Conservation (phyloP, 129 eudicot species). For the Sambucus nigra region DNA sequence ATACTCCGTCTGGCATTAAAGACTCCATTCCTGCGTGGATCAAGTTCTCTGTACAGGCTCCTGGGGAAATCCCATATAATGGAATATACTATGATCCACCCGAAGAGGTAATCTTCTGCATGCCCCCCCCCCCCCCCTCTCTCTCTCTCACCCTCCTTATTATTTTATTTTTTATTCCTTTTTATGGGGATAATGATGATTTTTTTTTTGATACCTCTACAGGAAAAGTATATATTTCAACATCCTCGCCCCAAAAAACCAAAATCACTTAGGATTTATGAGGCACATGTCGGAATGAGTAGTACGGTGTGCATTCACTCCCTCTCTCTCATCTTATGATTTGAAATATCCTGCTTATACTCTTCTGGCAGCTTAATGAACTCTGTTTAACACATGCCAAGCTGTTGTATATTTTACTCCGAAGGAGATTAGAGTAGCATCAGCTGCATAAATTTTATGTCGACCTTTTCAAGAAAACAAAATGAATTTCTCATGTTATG, state of each 20-base stretch:
- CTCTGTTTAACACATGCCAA: not conserved
- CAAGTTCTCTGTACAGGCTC: slow-evolving; percentile 89
- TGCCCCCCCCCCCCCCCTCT: not conserved
- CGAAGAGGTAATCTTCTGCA: slow-evolving; percentile 47
- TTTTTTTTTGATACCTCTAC: slow-evolving; percentile 17
- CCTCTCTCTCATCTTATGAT: slow-evolving; percentile 20
- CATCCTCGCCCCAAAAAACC: slow-evolving; percentile 93
- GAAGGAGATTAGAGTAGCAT: too few species aligned
- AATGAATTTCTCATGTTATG: too few species aligned
- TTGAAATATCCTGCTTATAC: not conserved
- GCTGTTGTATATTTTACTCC: not conserved
- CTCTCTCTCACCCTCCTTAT: slow-evolving; percentile 2
- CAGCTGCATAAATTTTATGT: too few species aligned
- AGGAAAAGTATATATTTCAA: slow-evolving; percentile 77
- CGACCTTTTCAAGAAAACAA: too few species aligned
- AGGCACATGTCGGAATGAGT: slow-evolving; percentile 99
- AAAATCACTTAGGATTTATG: slow-evolving; percentile 83
- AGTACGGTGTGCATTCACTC: slow-evolving; percentile 60
- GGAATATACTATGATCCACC: slow-evolving; percentile 99
- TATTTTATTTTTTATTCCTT: not conserved
- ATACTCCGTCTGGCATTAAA: slow-evolving; percentile 91
- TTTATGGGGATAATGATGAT: not conserved
- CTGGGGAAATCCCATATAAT: slow-evolving; percentile 90
- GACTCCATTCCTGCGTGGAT: slow-evolving; percentile 99
- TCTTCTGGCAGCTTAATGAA: not conserved